Base-by-base conservation (phyloP, 192 early-diverging fungal genomes). In the Coemansia reversa region DNA sequence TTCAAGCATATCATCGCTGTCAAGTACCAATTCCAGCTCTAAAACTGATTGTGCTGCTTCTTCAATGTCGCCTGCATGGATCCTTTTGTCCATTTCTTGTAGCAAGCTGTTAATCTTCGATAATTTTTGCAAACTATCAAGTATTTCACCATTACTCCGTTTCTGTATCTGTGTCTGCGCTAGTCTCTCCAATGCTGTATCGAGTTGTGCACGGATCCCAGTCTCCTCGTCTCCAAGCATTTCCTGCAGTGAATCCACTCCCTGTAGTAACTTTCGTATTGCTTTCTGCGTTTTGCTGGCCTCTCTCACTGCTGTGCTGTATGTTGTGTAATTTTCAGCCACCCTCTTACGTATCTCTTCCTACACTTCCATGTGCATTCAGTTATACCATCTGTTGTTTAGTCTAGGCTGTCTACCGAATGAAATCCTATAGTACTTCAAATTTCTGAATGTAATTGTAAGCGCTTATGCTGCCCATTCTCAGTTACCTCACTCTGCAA, bases 201-300 rank as follows among this genome's bases (percentile, higher is more conserved):
- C 56, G 23, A 69, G 62, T 20, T 62, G 66, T 19, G 66, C 62
- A 25, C 52, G 66, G 14, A 65, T 62, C 8, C 72, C 72, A 0
- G 66, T 65, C 23, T 60, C 62, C 28, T 67, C 66, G 48, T 69
- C 72, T 16, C 72, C 72, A 23, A 74, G 58, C 52, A 56, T 55
- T 53, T 51, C 51, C 25, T 74, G 66, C 65, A 74, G 48, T 19
- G 64, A 66, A 20, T 74, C 72, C 2, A 69, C 62, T 20, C 72
- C 72, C 3, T 60, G 52, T 2, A 69, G 66, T 18, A 74, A 54
- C 66, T 52, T 47, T 0, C 58, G 22, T 29, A 65, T 65, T 8
- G 61, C 19, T 22, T 42, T 18, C 16, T 69, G 66, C 7, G 66
- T 62, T 48, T 32, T 60, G n/a, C 23, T 52, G 11, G 27, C 51